Conservation (phyloP, 2,329 filamentous ascomycete genomes). For the Aspergillus sp. region DNA sequence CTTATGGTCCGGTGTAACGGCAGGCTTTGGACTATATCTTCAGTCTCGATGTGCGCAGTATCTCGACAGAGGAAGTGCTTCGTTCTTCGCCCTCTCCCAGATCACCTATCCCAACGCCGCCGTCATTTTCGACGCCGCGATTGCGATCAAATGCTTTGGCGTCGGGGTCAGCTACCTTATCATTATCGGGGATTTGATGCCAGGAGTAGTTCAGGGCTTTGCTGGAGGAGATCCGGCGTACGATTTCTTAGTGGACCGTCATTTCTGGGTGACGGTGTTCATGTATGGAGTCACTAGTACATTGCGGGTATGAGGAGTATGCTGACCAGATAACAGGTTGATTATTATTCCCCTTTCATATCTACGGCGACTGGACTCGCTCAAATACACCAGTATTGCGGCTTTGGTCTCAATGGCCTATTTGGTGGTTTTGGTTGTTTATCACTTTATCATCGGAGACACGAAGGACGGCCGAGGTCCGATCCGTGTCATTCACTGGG, state of each 20-base stretch:
- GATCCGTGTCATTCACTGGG: slow-evolving; percentile 75
- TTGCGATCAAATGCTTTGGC: slow-evolving; percentile 96
- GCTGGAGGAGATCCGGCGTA: slow-evolving; percentile 61
- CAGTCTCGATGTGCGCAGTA: slow-evolving; percentile 92
- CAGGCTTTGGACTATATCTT: slow-evolving; percentile 91
- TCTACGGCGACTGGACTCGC: slow-evolving; percentile 82
- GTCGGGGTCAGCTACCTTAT: slow-evolving; percentile 97
- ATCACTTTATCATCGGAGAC: slow-evolving; percentile 81
- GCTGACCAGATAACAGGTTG: slow-evolving; percentile 53
- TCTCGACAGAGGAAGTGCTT: slow-evolving; percentile 81
- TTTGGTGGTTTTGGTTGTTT: slow-evolving; percentile 86
- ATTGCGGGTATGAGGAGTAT: slow-evolving; percentile 11
- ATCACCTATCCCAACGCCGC: slow-evolving; percentile 95
- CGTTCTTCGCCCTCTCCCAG: slow-evolving; percentile 96
- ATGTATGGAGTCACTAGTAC: slow-evolving; percentile 58
- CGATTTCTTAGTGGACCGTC: slow-evolving; percentile 78
- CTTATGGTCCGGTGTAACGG: slow-evolving; percentile 83
- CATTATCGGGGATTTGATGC: slow-evolving; percentile 98
- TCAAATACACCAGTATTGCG: slow-evolving; percentile 95
- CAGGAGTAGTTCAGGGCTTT: slow-evolving; percentile 84
- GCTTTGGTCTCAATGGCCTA: slow-evolving; percentile 93
- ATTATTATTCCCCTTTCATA: slow-evolving; percentile 94
- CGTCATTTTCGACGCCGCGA: slow-evolving; percentile 91
- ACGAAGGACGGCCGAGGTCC: slow-evolving; percentile 70
- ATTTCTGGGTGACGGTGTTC: slow-evolving; percentile 98